These are phyloP conservation scores for Mycena rebaudengoi DNA, from an alignment of 768 basidiomycete genomes.

Conservation along the genomic window DNA sequence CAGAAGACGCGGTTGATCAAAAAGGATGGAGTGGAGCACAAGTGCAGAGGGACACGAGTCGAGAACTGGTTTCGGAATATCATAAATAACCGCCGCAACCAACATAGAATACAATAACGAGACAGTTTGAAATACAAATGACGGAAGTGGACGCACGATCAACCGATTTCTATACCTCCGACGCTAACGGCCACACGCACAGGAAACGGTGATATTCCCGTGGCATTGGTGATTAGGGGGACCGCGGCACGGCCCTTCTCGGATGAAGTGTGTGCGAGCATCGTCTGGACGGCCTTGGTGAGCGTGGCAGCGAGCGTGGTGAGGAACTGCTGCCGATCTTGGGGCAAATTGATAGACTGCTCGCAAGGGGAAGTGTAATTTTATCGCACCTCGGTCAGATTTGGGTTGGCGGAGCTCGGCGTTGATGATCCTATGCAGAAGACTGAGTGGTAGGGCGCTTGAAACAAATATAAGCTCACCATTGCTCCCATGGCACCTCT, in stretches of 20 bases:
- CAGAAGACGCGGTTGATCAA: neutral
- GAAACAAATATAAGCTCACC: slow-evolving; percentile 50
- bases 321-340: slow-evolving; percentile 62
- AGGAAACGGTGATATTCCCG: slow-evolving; percentile 84
- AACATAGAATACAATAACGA: neutral
- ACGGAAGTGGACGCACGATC: neutral
- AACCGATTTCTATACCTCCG: slow-evolving; percentile 65
- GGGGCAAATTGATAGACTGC: neutral
- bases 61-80: no score
- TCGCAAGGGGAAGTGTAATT: neutral
- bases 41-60: no score
- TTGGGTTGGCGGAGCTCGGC: slow-evolving; percentile 81
- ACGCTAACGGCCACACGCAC: slow-evolving; percentile 73
- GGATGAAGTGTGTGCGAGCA: slow-evolving; percentile 82
- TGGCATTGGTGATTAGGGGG: slow-evolving; percentile 80
- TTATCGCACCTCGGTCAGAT: slow-evolving; percentile 60
- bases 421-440: slow-evolving; percentile 70
- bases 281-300: slow-evolving; percentile 71
- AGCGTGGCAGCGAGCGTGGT: slow-evolving; percentile 66
- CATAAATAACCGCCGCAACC: neutral
- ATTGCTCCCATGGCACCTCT: slow-evolving; percentile 89
- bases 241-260: slow-evolving; percentile 79
- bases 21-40: neutral
- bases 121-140: neutral
- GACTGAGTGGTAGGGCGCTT: neutral